Base-by-base conservation (phyloP, 768 basidiomycete species). In the Auricularia sp. region DNA sequence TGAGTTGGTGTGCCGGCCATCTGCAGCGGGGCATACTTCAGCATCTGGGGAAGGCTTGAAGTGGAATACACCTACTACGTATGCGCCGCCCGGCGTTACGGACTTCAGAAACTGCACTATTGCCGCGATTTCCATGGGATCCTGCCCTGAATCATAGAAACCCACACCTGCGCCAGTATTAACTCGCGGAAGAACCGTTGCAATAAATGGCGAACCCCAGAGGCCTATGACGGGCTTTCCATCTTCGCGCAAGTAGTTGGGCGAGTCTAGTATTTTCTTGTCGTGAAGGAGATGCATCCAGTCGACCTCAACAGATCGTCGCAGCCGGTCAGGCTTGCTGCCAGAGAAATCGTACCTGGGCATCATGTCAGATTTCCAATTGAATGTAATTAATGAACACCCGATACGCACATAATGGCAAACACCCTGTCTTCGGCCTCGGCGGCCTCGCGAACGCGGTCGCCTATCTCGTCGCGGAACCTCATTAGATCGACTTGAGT, bases 341-440 rank as follows among this genome's bases (percentile, higher is more conserved):
- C 89, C 88, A 8, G 89, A 83, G 2, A 93, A 85, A 72, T 93
- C 90, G 71, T 93, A 92, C 90, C 90, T 92, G 65, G 10, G 62
- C 13, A 21, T 47, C 33, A 29, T 58, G 51, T 54, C 54, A 65
- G 63, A 13, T 33, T 21, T 14, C 29, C 29, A 29, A 29, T 3
- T 63, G 6, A 61, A 63, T 39, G 63, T 24, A 65, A 5, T n/a
- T 24, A 29, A 39, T 24, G 39, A 13, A 1, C 4, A 8, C 3
- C 18, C 5, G 42, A 21, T 8, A 34, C 89, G 70, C 66, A 91
- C 92, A 94, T 94, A 67, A 92, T 88, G 11, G 91, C 87, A 73
- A 85, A 93, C 4, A 90, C 90, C 59, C 92, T 77, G 1, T 88
- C 90, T 69, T 92, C 88, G 61, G 80, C 80, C 77, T 93, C 92